Evolutionary conservation across 2,329 filamentous ascomycete species (phyloP), one percentile per base, ranked within the genome.

Genomic region (Sclerotinia glacialis): DNA sequence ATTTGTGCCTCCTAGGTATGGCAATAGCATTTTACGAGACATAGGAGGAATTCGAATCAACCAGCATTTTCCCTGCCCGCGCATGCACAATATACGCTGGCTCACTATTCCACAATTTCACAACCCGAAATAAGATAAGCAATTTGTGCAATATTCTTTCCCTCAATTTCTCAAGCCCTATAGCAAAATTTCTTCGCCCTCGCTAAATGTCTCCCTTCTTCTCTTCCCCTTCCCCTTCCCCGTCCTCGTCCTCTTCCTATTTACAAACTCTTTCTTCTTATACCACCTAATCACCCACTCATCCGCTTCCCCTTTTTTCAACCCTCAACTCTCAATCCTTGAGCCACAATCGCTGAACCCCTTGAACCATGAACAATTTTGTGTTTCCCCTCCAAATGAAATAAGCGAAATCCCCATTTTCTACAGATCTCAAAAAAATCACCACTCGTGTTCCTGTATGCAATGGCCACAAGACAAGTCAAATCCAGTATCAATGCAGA

Each of bases 401-500:
- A 23, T 34, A 16, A 4, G 37, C 49, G 44, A 26, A 37, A 60
- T 37, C 12, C 58, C 44, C 44, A 37, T 37, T 46, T 37, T 60
- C 21, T 49, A 60, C 28, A 34, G 28, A 44, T 44, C 44, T 60
- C 58, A 49, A 37, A 21, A 23, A 7, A 63, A 66, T 67, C 63
- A 31, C 50, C 44, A 26, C 28, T 34, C 44, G 16, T 26, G 58
- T 60, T 49, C 58, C 12, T 11, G 46, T 49, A 49, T 60, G 58
- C 31, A 37, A 60, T 60, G 58, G 23, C 44, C 58, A 40, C 37
- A 14, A 46, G 12, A 16, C 37, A 16, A 21, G 18, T 53, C n/a
- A 53, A 63, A 42, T 53, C 47, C 60, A 42, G 14, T 60, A 60
- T 44, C 47, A 49, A 60, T 37, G 44, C 44, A 60, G 26, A 49